Percentiles rank a stretch among this genome's conserved stretches.
Evolutionary conservation across 805 yeast genomes (phyloP).

Genomic region (Torulaspora delbrueckii): DNA sequence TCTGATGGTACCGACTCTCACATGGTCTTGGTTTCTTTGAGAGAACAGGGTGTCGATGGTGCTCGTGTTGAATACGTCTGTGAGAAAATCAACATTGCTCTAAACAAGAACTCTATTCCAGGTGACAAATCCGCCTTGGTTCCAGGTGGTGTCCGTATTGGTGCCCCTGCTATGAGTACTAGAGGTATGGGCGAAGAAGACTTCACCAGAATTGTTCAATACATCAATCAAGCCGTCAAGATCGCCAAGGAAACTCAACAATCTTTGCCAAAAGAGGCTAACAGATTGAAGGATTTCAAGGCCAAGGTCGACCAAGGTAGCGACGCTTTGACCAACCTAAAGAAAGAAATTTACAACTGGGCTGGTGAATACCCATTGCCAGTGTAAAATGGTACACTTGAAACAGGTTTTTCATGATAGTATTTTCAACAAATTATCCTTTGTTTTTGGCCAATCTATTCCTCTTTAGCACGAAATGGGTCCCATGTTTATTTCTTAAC

Average conservation of each 20-base stretch:
- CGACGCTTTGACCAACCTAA: constrained; percentile 60
- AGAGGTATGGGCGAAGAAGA: constrained; percentile 91
- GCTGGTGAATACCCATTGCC: constrained; percentile 80
- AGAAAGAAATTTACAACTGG: constrained; percentile 82
- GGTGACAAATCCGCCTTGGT: constrained; percentile 95
- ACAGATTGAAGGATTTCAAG: constrained; percentile 95
- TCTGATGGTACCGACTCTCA: constrained; percentile 97
- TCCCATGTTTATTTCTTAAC: not conserved
- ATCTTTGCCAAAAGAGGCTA: constrained; percentile 82
- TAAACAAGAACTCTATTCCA: constrained; percentile 96
- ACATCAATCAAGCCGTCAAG: constrained; percentile 73
- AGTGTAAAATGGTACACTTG: constrained; percentile 36
- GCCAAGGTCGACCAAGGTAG: constrained; percentile 67
- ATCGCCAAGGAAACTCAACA: constrained; percentile 73
- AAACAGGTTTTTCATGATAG: constrained; percentile 8
- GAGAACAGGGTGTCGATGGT: constrained; percentile 89
- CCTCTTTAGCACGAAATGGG: constrained; percentile 8
- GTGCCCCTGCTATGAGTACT: constrained; percentile 98
- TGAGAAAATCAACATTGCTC: constrained; percentile 90
- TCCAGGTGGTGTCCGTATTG: constrained; percentile 96
- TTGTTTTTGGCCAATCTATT: constrained; percentile 4
- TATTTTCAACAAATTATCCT: constrained; percentile 18
- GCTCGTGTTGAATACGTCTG: constrained; percentile 95
- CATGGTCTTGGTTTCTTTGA: constrained; percentile 85
- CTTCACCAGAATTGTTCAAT: constrained; percentile 71